phyloP scores from a whole-genome alignment of 164 flowering plant species.

The Malania oleifera region DNA sequence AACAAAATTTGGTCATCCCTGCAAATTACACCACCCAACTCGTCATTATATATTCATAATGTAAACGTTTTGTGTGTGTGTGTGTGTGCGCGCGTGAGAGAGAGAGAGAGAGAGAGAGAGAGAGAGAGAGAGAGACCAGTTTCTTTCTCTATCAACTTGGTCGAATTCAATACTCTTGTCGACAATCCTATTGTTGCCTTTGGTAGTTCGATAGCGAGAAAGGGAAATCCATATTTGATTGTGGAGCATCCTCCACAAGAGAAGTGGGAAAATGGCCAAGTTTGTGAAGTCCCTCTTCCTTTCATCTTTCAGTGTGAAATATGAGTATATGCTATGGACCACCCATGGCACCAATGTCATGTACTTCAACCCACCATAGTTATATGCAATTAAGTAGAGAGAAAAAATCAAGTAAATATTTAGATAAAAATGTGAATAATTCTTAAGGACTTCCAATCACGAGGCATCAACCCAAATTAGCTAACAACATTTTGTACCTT shows the following conservation, averaged over 20 bases:
- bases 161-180: slow-evolving; percentile 35
- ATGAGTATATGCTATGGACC: slow-evolving; percentile 24
- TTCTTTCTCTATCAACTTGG: slow-evolving; percentile 15
- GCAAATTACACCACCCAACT: neutral
- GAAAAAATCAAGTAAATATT: neutral
- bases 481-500: too few relatives aligned
- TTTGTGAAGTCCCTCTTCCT: slow-evolving; percentile 25
- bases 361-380: slow-evolving; percentile 28
- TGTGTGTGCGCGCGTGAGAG: too few relatives aligned
- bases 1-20: slow-evolving; percentile 44
- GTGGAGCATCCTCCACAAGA: slow-evolving; percentile 44
- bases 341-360: slow-evolving; percentile 45
- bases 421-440: too few relatives aligned
- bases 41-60: neutral
- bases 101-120: neutral
- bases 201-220: slow-evolving; percentile 50
- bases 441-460: too few relatives aligned
- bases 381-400: too few relatives aligned
- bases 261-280: slow-evolving; percentile 31
- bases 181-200: slow-evolving; percentile 34
- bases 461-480: too few relatives aligned
- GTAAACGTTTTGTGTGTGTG: neutral
- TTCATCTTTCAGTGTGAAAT: slow-evolving; percentile 16
- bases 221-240: slow-evolving; percentile 53
- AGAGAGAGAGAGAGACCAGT: slow-evolving; percentile 2